These are phyloP conservation scores for Sordariomycetes sp. DNA, from an alignment of 2,329 filamentous ascomycete genomes.

Conservation along the genomic window DNA sequence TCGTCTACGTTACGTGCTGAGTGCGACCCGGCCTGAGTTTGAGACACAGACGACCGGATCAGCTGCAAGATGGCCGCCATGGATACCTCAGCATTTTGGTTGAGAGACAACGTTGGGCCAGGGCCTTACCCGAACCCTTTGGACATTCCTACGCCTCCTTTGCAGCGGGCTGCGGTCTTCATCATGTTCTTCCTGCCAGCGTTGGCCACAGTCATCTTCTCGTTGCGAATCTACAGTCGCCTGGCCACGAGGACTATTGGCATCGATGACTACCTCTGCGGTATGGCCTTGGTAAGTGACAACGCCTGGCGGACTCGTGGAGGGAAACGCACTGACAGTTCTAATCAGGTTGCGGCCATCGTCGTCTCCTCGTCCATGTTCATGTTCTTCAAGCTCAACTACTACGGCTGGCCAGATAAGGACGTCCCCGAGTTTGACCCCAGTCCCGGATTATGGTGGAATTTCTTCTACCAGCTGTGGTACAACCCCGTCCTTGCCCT, in stretches of 20 bases:
- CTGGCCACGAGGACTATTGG: conserved; percentile 14
- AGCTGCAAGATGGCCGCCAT: conserved; percentile 2
- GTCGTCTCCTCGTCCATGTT: conserved; percentile 9
- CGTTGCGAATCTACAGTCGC: conserved; percentile 12
- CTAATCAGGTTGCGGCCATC: conserved; percentile 9
- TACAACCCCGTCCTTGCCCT: conserved; percentile 37
- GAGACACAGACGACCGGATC: too few relatives aligned
- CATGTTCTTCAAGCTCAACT: conserved; percentile 17
- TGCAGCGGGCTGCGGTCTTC: conserved; percentile 15
- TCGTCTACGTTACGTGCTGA: too few relatives aligned
- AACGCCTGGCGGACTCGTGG: too few relatives aligned
- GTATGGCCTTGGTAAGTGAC: conserved; percentile 14
- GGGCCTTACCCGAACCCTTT: too few relatives aligned
- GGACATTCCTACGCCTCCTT: conserved; percentile 17
- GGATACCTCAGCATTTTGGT: conserved; percentile 1
- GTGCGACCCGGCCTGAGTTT: too few relatives aligned
- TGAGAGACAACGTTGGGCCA: conserved; percentile 3
- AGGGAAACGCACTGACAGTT: too few relatives aligned
- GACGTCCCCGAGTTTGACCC: conserved; percentile 8
- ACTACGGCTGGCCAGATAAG: conserved; percentile 16
- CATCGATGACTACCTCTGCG: conserved; percentile 17
- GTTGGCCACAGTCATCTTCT: conserved; percentile 12
- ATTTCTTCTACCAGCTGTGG: conserved; percentile 27
- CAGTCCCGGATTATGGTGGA: conserved; percentile 16
- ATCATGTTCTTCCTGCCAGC: conserved; percentile 18